Conservation (phyloP, 164 flowering plant species). For the Piper betle region DNA sequence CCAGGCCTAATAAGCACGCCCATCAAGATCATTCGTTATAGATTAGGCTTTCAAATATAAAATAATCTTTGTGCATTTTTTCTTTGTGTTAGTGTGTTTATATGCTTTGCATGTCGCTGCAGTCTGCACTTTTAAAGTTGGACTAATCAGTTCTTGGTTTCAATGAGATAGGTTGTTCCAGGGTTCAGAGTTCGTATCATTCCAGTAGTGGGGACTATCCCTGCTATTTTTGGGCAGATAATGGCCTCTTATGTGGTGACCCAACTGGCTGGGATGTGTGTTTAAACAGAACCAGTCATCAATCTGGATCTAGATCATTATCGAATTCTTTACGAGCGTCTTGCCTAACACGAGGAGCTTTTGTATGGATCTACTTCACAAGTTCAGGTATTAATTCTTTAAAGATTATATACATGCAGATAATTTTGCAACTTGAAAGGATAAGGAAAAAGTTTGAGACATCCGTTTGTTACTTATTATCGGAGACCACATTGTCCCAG, state of each 20-base stretch:
- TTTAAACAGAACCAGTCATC: constrained; percentile 76
- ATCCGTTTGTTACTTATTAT: too few species aligned
- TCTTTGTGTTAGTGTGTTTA: too few species aligned
- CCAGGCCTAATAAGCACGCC: too few species aligned
- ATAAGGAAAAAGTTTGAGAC: too few species aligned
- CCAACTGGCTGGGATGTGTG: constrained; percentile 62
- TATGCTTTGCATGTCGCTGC: too few species aligned
- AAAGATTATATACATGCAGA: not conserved
- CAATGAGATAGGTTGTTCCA: constrained; percentile 54
- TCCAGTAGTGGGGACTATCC: constrained; percentile 90
- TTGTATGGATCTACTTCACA: constrained; percentile 51
- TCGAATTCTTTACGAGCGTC: constrained; percentile 74
- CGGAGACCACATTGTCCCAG: too few species aligned
- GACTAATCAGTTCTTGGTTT: not conserved
- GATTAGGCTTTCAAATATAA: too few species aligned
- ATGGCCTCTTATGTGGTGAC: constrained; percentile 95
- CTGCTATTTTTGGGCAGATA: constrained; percentile 96
- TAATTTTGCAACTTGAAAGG: too few species aligned
- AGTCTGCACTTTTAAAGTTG: too few species aligned
- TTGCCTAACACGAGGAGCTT: constrained; percentile 87
- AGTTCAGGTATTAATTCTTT: constrained; percentile 46
- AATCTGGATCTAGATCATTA: constrained; percentile 83
- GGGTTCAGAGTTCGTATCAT: constrained; percentile 93
- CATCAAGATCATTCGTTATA: too few species aligned
- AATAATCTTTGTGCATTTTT: too few species aligned